Base-by-base conservation (phyloP, 1,284 basidiomycete genomes). In the Schizophyllum amplum region DNA sequence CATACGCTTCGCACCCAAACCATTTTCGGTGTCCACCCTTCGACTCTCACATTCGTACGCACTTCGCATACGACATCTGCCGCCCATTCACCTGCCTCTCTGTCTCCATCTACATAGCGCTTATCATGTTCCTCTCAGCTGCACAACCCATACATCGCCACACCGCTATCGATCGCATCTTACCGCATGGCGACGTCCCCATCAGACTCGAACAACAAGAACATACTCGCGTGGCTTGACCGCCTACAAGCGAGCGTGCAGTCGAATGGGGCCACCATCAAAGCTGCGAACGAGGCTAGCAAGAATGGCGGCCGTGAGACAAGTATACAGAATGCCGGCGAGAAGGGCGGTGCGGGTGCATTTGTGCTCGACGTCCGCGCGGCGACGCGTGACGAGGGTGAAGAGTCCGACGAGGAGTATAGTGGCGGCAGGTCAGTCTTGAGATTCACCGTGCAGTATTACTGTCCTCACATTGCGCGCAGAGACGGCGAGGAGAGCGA, bases 101-200 rank as follows among this genome's bases (percentile, higher is more conserved):
- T 42, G 21, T 49, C n/a, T n/a, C 33, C 33, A 42, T 17, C 24
- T 24, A 9, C 52, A 51, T 59, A 54, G 64, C 55, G 2, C 21
- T 55, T 23, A 27, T 55, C 50, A 47, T 46, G 49, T 23, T 58
- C 21, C 24, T 7, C 24, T 6, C 63, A 90, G 87, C 72, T 90
- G 22, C 87, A 90, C 64, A 89, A 90, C 62, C 87, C 87, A 1
- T 90, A 88, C 67, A 73, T 81, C 58, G 86, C 87, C 6, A 89
- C 86, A 0, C 87, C 87, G 5, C 75, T 90, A 51, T 83, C 85
- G 4, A 87, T 90, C 61, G 84, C 83, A 4, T 86, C 87, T 1
- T 89, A 88, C 63, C 78, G 84, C 48, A 79, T 83, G 77, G 86
- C 86, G 4, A 85, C 84, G 0, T 85, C 86, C 0, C 82, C 86